Conservation (phyloP, 495 filamentous ascomycete genomes). For the Trichoderma reesei region DNA sequence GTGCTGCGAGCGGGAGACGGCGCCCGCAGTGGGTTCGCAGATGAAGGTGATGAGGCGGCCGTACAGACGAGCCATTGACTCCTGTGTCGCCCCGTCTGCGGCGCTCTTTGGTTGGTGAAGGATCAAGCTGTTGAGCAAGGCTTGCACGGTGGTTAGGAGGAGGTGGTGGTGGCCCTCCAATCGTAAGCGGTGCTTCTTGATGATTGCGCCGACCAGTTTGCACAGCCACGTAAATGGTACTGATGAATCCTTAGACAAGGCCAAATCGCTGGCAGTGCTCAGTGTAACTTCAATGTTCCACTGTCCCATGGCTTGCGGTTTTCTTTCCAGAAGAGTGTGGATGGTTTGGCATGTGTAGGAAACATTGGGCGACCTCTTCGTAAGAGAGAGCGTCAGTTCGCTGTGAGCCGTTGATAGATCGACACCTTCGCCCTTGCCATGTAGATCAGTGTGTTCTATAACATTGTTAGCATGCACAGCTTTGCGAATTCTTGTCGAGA, state of each 20-base stretch:
- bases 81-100: not conserved
- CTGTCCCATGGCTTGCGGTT: conserved; percentile 47
- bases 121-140: conserved; percentile 56
- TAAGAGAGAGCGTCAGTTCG: conserved; percentile 17
- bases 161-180: conserved; percentile 54
- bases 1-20: conserved; percentile 46
- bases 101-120: conserved; percentile 30
- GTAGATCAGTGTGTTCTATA: conserved; percentile 16
- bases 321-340: conserved; percentile 47
- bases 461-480: not conserved
- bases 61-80: conserved; percentile 33
- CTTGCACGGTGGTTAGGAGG: conserved; percentile 50
- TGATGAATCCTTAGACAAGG: conserved; percentile 32
- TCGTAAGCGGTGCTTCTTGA: conserved; percentile 38
- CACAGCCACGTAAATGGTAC: conserved; percentile 43
- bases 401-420: conserved; percentile 25
- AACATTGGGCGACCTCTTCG: conserved; percentile 32
- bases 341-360: conserved; percentile 46
- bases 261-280: conserved; percentile 43
- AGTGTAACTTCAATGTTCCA: conserved; percentile 61
- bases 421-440: conserved; percentile 18
- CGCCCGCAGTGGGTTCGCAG: conserved; percentile 68
- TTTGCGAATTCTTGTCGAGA: conserved; percentile 15
- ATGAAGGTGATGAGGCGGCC: conserved; percentile 65
- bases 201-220: conserved; percentile 53